phyloP scores from a whole-genome alignment of 306 rosid species.

The Cajanus cajan region DNA sequence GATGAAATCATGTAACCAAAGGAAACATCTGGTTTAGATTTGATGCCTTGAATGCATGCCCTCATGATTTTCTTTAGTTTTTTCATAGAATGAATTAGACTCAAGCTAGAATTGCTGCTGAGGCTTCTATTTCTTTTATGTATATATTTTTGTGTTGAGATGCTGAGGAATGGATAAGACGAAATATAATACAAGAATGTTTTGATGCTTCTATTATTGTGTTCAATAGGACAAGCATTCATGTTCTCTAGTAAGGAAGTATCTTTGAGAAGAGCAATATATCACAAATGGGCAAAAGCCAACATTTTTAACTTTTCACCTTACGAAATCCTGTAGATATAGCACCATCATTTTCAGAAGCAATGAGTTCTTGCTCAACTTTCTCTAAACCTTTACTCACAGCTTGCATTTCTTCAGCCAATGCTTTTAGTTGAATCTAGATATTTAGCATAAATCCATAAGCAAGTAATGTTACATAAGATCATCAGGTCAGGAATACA shows the following conservation, averaged over 20 bases:
- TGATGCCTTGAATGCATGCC: not conserved
- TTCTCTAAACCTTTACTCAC: slow-evolving; percentile 98
- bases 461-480: slow-evolving; percentile 13
- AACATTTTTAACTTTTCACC: slow-evolving; percentile 45
- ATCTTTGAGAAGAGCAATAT: not conserved
- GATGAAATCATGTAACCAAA: not conserved
- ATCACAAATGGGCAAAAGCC: not conserved
- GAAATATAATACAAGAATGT: not conserved
- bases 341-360: slow-evolving; percentile 84
- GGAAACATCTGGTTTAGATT: not conserved
- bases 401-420: slow-evolving; percentile 99
- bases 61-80: not conserved
- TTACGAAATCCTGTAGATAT: slow-evolving; percentile 79
- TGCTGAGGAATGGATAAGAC: not conserved
- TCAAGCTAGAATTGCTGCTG: not conserved
- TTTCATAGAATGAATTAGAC: not conserved
- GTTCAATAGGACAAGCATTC: not conserved
- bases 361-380: slow-evolving; percentile 92
- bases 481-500: not conserved
- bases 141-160: not conserved
- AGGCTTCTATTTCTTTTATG: not conserved
- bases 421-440: slow-evolving; percentile 92
- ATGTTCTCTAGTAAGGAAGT: not conserved
- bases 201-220: not conserved
- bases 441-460: slow-evolving; percentile 26